Evolutionary conservation across 495 filamentous ascomycete genomes (phyloP).

Genomic region (Penicillium simplicissimum): DNA sequence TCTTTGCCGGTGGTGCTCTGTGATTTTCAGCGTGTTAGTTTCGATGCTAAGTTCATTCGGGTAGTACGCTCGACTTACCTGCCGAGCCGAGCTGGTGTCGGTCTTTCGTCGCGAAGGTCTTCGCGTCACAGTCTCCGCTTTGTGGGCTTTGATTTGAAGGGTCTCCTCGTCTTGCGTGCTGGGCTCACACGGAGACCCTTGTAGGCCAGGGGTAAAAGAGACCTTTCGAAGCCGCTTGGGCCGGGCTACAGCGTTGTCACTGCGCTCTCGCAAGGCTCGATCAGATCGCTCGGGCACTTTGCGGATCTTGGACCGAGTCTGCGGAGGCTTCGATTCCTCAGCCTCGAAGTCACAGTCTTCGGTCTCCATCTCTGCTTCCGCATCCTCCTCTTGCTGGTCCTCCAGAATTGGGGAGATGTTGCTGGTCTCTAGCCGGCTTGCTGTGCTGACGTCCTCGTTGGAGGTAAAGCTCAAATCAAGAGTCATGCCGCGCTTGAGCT

Average conservation of each 20-base stretch:
- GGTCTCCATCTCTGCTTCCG: constrained; percentile 43
- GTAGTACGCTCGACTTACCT: constrained; percentile 30
- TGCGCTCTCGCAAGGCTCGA: constrained; percentile 45
- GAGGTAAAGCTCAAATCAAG: constrained; percentile 61
- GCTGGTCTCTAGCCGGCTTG: constrained; percentile 38
- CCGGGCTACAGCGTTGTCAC: constrained; percentile 39
- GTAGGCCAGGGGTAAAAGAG: constrained; percentile 43
- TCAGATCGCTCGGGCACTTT: constrained; percentile 31
- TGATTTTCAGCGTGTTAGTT: constrained; percentile 13
- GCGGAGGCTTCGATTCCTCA: constrained; percentile 12
- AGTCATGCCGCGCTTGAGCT: constrained; percentile 73
- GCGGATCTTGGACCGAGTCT: constrained; percentile 24
- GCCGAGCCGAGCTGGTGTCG: constrained; percentile 33
- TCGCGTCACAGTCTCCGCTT: constrained; percentile 38
- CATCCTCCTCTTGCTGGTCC: constrained; percentile 56
- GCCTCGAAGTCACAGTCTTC: constrained; percentile 34
- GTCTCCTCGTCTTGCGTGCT: constrained; percentile 38
- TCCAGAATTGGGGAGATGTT: constrained; percentile 53
- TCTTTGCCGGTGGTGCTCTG: constrained; percentile 23
- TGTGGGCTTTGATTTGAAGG: constrained; percentile 40
- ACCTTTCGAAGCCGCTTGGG: constrained; percentile 44
- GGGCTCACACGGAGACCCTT: constrained; percentile 37
- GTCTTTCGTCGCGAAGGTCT: constrained; percentile 35
- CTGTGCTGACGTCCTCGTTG: constrained; percentile 42
- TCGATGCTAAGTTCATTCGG: not conserved